A percentile compares a stretch with the other conserved stretches of the same genome.
Evolutionary conservation across 805 yeast genomes (phyloP).

Genomic region (Nakazawaea pomicola): DNA sequence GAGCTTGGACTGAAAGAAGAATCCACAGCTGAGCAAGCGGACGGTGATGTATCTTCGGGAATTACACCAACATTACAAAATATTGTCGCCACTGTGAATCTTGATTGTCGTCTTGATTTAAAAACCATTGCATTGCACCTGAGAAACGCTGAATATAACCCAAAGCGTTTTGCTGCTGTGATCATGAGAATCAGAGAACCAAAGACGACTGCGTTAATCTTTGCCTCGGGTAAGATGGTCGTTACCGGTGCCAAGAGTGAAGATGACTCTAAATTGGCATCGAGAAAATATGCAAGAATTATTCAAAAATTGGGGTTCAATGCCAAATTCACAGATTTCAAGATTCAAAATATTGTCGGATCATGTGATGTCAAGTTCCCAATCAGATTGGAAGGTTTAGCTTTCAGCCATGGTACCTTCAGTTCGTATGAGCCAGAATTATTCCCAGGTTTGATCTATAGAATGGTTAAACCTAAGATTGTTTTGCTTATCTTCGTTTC

Average conservation of each 20-base stretch:
- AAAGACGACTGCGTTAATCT: constrained; percentile 93
- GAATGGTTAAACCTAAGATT: constrained; percentile 99
- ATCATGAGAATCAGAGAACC: constrained; percentile 99
- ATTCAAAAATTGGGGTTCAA: constrained; percentile 96
- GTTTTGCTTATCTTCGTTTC: constrained; percentile 93
- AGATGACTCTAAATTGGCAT: constrained; percentile 96
- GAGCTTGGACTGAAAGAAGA: constrained; percentile 30
- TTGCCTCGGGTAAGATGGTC: constrained; percentile 99
- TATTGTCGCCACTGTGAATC: constrained; percentile 95
- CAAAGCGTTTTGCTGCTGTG: constrained; percentile 98
- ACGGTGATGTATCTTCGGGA: constrained; percentile 81
- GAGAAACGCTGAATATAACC: constrained; percentile 98
- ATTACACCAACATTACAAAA: constrained; percentile 94
- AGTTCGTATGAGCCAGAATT: constrained; percentile 97
- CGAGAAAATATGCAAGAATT: constrained; percentile 96
- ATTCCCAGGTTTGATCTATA: constrained; percentile 96
- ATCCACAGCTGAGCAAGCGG: constrained; percentile 28
- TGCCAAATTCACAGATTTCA: constrained; percentile 96
- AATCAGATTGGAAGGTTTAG: constrained; percentile 93
- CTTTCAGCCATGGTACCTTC: constrained; percentile 98
- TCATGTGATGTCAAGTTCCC: constrained; percentile 99
- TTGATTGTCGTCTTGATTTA: constrained; percentile 92
- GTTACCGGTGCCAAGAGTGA: constrained; percentile 99
- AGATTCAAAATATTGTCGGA: constrained; percentile 97
- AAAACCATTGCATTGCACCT: constrained; percentile 98